These are phyloP conservation scores for Leptomonas seymouri DNA, from an alignment of 208 protist genomes.

Conservation along the genomic window DNA sequence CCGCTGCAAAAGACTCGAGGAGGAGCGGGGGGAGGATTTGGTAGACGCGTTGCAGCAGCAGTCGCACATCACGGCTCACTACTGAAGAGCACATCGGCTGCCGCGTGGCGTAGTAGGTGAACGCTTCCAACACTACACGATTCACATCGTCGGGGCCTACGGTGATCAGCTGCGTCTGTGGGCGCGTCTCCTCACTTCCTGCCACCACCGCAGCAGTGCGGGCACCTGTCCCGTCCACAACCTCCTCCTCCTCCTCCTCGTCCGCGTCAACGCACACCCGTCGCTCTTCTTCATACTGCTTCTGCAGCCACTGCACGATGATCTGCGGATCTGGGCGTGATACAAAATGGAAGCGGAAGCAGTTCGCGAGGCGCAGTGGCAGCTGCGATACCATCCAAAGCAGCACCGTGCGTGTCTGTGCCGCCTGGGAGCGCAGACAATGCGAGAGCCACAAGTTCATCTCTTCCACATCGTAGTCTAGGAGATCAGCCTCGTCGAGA, in stretches of 20 bases:
- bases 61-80: conserved; percentile 58
- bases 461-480: conserved; percentile 45
- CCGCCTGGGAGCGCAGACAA: conserved; percentile 25
- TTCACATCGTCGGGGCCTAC: conserved; percentile 17
- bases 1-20: conserved; percentile 8
- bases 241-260: conserved; percentile 3
- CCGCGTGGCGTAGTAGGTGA: conserved; percentile 68
- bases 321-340: conserved; percentile 36
- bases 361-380: conserved; percentile 67
- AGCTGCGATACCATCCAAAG: conserved; percentile 80
- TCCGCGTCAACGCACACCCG: background rate
- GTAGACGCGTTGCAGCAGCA: conserved; percentile 70
- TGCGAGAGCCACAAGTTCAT: conserved; percentile 65
- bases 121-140: conserved; percentile 35
- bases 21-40: conserved; percentile 56
- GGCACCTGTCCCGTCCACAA: background rate
- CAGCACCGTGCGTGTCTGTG: conserved; percentile 36
- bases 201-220: background rate
- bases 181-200: background rate
- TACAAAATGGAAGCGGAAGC: conserved; percentile 82
- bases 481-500: conserved; percentile 76
- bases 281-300: conserved; percentile 26
- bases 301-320: conserved; percentile 53
- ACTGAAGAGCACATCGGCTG: conserved; percentile 77
- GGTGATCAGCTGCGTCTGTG: background rate